Evolutionary conservation across 192 early-diverging fungal genomes (phyloP).

Genomic region (Gryganskiella cystojenkinii): DNA sequence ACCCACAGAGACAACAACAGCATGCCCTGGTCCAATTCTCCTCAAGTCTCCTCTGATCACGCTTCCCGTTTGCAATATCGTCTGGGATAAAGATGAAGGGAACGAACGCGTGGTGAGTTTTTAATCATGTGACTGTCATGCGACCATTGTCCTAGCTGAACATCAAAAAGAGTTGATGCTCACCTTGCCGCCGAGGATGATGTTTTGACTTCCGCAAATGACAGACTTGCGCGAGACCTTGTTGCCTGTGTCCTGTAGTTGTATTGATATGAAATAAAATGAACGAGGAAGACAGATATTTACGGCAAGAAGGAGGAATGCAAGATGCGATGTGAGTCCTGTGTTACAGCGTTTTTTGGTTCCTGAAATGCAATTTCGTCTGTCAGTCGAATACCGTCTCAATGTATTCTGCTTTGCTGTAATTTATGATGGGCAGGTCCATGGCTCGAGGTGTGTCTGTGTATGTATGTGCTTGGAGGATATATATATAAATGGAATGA

Average conservation of each 20-base stretch:
- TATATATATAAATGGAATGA: background rate
- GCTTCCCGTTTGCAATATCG: conserved; percentile 91
- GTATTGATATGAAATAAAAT: background rate
- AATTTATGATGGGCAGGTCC: conserved; percentile 77
- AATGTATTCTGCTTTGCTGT: conserved; percentile 90
- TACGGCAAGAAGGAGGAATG: too few species aligned
- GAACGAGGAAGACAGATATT: background rate
- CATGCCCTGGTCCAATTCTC: conserved; percentile 85
- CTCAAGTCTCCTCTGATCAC: conserved; percentile 95
- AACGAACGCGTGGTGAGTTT: background rate
- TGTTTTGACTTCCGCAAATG: conserved; percentile 96
- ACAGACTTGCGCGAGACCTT: conserved; percentile 93
- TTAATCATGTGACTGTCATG: conserved; percentile 5
- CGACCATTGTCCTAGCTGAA: background rate
- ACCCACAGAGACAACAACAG: conserved; percentile 92
- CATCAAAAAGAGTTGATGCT: background rate
- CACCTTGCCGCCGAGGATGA: conserved; percentile 95
- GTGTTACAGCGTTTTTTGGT: conserved; percentile 1
- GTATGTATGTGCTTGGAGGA: background rate
- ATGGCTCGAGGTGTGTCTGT: conserved; percentile 45
- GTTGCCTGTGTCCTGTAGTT: conserved; percentile 95
- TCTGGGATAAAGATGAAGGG: conserved; percentile 58
- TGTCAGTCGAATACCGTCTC: conserved; percentile 75
- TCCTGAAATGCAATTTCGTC: background rate
- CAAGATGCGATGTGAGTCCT: too few species aligned